Evolutionary conservation across 2,329 filamentous ascomycete genomes (phyloP).

Genomic region (Pyricularia sp.): DNA sequence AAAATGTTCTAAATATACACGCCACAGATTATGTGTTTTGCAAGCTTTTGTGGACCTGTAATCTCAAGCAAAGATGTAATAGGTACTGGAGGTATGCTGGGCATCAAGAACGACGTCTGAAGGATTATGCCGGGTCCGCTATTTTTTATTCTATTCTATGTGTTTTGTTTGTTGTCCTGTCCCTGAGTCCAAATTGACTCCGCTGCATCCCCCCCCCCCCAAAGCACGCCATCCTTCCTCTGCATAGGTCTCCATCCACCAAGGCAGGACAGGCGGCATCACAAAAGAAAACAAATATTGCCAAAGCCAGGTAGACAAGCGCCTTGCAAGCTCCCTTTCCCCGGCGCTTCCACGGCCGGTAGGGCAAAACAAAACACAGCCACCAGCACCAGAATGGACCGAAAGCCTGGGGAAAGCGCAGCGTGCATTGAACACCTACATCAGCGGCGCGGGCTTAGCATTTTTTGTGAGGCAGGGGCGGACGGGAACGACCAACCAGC

Average conservation of each 20-base stretch:
- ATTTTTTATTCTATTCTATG: neutral
- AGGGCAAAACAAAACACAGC: neutral
- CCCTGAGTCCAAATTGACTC: neutral
- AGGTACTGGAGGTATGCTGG: neutral
- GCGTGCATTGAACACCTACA: neutral
- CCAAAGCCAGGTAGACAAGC: neutral
- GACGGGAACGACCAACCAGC: neutral
- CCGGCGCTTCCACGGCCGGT: constrained; percentile 2
- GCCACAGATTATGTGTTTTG: neutral
- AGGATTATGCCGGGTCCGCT: neutral
- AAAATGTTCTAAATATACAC: neutral
- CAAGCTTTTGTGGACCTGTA: neutral
- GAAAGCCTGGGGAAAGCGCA: neutral
- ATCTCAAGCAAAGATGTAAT: neutral
- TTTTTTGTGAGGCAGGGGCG: neutral
- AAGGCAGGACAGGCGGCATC: neutral
- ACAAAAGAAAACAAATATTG: neutral
- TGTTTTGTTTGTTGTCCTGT: neutral
- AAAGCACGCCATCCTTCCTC: neutral
- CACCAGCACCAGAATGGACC: constrained; percentile 1
- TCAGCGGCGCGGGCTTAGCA: neutral
- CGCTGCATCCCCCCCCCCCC: neutral
- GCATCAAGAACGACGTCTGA: neutral
- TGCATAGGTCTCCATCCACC: neutral
- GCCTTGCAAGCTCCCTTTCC: neutral